A percentile compares a stretch with the other conserved stretches of the same genome.
Evolutionary conservation across 306 rosid species (phyloP).

Genomic region (Dryas octopetala): DNA sequence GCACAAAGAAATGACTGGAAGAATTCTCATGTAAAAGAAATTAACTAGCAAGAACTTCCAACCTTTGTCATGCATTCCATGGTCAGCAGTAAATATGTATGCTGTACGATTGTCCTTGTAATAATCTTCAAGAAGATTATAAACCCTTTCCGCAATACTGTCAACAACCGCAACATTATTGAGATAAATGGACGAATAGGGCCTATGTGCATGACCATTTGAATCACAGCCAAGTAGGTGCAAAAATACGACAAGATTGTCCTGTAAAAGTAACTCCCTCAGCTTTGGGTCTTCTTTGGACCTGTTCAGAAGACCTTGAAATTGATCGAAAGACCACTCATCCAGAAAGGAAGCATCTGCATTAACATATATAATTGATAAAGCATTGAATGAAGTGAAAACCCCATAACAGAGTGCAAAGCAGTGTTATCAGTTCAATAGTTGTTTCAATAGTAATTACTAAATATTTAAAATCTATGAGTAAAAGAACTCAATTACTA

Average conservation of each 20-base stretch:
- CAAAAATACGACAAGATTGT: slow-evolving; percentile 71
- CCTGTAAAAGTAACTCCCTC: slow-evolving; percentile 63
- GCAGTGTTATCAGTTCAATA: background rate
- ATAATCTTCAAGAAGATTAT: slow-evolving; percentile 69
- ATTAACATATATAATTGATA: slow-evolving; percentile 26
- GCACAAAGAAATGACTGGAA: background rate
- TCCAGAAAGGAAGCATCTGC: slow-evolving; percentile 94
- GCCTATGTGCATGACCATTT: slow-evolving; percentile 92
- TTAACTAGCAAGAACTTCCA: slow-evolving; percentile 6
- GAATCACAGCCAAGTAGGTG: slow-evolving; percentile 93
- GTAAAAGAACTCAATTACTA: background rate
- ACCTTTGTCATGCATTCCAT: slow-evolving; percentile 97
- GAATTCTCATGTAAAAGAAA: slow-evolving; percentile 16
- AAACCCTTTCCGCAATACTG: slow-evolving; percentile 75
- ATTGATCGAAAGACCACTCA: slow-evolving; percentile 89
- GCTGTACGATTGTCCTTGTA: slow-evolving; percentile 72
- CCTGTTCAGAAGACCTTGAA: slow-evolving; percentile 66
- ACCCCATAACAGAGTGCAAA: slow-evolving; percentile 1
- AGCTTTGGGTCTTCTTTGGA: slow-evolving; percentile 65
- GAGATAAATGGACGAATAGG: slow-evolving; percentile 81
- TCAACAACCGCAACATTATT: slow-evolving; percentile 89
- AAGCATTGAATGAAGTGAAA: slow-evolving; percentile 18
- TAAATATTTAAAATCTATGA: background rate
- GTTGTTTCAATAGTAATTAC: background rate
- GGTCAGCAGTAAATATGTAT: slow-evolving; percentile 86